phyloP scores from a whole-genome alignment of 2,329 filamentous ascomycete species.

The Penicillium sp. region DNA sequence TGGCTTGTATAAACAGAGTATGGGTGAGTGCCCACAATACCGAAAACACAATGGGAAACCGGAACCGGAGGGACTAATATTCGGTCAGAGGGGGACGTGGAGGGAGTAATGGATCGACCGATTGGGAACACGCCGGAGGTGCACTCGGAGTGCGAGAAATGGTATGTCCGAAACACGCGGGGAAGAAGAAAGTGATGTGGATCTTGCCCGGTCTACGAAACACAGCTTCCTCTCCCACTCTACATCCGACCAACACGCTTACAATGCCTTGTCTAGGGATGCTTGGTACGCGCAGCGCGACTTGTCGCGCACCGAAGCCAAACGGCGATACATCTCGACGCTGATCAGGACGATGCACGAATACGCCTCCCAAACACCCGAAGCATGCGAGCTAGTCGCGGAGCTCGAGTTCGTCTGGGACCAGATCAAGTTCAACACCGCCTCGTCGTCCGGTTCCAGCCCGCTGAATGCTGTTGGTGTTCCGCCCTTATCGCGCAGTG shows the following conservation, averaged over 20 bases:
- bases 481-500: conserved; percentile 26
- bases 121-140: conserved; percentile 50
- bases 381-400: conserved; percentile 80
- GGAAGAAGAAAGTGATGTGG: background rate
- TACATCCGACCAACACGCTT: background rate
- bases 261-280: conserved; percentile 56
- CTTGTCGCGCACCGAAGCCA: conserved; percentile 83
- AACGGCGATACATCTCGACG: conserved; percentile 88
- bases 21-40: conserved; percentile 56
- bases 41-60: background rate
- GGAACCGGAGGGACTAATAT: conserved; percentile 12
- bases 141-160: conserved; percentile 63
- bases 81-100: conserved; percentile 77
- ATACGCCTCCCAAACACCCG: conserved; percentile 77
- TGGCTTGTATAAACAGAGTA: conserved; percentile 97
- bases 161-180: conserved; percentile 42
- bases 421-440: conserved; percentile 82
- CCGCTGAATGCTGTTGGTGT: conserved; percentile 31
- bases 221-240: background rate
- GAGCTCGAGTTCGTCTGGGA: conserved; percentile 99
- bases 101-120: conserved; percentile 87
- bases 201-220: background rate
- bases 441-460: conserved; percentile 55
- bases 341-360: conserved; percentile 96
- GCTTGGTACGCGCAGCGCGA: conserved; percentile 89